These are phyloP conservation scores for Cladophialophora exuberans DNA, from an alignment of 2,329 filamentous ascomycete genomes.

Conservation along the genomic window DNA sequence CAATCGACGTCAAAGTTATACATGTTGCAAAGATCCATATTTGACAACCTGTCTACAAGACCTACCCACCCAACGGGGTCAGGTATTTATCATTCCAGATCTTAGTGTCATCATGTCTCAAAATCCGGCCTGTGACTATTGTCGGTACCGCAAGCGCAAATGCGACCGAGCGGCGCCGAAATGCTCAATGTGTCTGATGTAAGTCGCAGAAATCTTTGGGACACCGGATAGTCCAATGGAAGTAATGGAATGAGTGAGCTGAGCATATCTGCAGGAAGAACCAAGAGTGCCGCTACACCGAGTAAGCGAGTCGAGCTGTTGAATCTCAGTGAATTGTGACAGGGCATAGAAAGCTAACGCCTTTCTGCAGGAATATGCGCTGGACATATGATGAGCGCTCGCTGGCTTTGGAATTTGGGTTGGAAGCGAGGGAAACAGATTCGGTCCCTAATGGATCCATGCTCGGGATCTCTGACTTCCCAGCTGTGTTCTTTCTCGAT, in stretches of 20 bases:
- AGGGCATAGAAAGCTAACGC: background rate
- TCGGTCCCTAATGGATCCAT: background rate
- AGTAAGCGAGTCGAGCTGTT: background rate
- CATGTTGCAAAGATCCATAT: too few relatives aligned
- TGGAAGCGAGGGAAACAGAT: too few relatives aligned
- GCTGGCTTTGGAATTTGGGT: background rate
- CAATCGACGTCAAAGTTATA: too few relatives aligned
- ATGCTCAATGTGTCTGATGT: slow-evolving; percentile 51
- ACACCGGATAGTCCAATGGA: background rate
- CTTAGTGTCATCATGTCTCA: too few relatives aligned
- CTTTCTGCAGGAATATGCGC: background rate
- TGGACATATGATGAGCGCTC: background rate
- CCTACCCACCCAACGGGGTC: too few relatives aligned
- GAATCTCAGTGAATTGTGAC: too few relatives aligned
- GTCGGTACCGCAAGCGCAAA: slow-evolving; percentile 54
- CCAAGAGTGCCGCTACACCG: slow-evolving; percentile 2
- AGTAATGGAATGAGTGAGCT: background rate
- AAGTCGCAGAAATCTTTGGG: too few relatives aligned
- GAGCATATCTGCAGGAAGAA: slow-evolving; percentile 3
- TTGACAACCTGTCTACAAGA: too few relatives aligned
- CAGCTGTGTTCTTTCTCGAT: slow-evolving; percentile 24
- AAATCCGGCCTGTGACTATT: slow-evolving; percentile 44
- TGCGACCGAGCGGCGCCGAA: slow-evolving; percentile 55
- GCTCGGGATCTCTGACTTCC: slow-evolving; percentile 11
- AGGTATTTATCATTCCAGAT: too few relatives aligned